These are phyloP conservation scores for Isatis lusitanica DNA, from an alignment of 441 rosid species.

Conservation along the genomic window DNA sequence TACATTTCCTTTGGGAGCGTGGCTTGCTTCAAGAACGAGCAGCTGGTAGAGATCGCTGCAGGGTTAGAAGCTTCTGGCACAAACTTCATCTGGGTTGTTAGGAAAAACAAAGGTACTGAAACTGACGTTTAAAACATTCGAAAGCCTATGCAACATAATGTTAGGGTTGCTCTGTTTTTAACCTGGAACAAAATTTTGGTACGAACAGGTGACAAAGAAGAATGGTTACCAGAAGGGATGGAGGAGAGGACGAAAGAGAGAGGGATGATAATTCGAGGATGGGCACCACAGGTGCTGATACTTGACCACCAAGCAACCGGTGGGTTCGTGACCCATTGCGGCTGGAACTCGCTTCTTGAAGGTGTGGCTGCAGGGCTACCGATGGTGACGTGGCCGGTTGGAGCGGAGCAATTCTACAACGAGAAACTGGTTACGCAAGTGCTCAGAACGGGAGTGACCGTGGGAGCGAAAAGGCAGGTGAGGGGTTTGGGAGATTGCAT, in stretches of 20 bases:
- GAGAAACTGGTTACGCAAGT: slow-evolving; percentile 40
- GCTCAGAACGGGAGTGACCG: slow-evolving; percentile 37
- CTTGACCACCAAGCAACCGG: slow-evolving; percentile 37
- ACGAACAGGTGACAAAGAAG: slow-evolving; percentile 33
- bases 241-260: slow-evolving; percentile 29
- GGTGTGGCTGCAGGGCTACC: slow-evolving; percentile 41
- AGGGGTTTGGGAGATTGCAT: slow-evolving; percentile 22
- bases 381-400: slow-evolving; percentile 46
- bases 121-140: neutral
- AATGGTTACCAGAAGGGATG: slow-evolving; percentile 49
- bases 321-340: slow-evolving; percentile 43
- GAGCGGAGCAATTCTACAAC: slow-evolving; percentile 40
- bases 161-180: neutral
- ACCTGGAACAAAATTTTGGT: neutral
- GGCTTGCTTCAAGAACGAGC: slow-evolving; percentile 31
- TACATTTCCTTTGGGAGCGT: slow-evolving; percentile 64
- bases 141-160: neutral
- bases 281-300: slow-evolving; percentile 42
- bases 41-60: slow-evolving; percentile 45
- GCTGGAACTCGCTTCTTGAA: slow-evolving; percentile 56
- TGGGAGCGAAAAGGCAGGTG: slow-evolving; percentile 37
- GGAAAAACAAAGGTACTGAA: slow-evolving; percentile 22
- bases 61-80: slow-evolving; percentile 45
- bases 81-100: slow-evolving; percentile 51
- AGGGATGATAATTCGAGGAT: slow-evolving; percentile 39